phyloP scores from a whole-genome alignment of 2,329 filamentous ascomycete genomes.

The Pseudogymnoascus sp. region DNA sequence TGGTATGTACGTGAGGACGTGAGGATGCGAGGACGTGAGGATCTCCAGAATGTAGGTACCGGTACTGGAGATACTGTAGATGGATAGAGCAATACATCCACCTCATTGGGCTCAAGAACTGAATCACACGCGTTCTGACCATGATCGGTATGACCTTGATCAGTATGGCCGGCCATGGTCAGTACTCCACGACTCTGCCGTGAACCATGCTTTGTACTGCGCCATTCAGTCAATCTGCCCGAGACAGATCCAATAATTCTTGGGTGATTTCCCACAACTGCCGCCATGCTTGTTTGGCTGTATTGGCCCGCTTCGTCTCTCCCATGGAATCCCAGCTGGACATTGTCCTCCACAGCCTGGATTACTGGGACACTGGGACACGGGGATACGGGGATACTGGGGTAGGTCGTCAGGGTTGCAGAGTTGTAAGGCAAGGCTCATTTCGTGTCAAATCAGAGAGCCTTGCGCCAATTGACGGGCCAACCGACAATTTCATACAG shows the following conservation, averaged over 20 bases:
- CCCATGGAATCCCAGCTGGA: background rate
- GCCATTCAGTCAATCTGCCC: constrained; percentile 1
- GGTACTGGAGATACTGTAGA: background rate
- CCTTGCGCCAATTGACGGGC: background rate
- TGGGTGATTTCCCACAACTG: background rate
- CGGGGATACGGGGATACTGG: background rate
- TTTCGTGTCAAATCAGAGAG: background rate
- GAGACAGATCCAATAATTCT: constrained; percentile 7
- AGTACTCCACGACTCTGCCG: background rate
- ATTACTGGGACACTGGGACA: background rate
- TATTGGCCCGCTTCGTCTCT: background rate
- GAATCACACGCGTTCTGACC: background rate
- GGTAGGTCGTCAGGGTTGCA: background rate
- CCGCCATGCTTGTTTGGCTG: background rate
- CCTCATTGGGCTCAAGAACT: background rate
- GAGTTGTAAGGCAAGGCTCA: background rate
- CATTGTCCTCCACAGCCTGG: background rate
- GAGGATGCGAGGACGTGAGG: no score
- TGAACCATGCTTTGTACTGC: background rate
- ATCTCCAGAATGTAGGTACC: background rate
- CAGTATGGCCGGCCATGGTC: background rate
- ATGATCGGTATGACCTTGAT: background rate
- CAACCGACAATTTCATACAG: background rate
- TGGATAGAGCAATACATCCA: background rate
- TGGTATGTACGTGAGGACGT: background rate